Conservation (phyloP, 2,329 filamentous ascomycete genomes). For the Colletotrichum coccodes region DNA sequence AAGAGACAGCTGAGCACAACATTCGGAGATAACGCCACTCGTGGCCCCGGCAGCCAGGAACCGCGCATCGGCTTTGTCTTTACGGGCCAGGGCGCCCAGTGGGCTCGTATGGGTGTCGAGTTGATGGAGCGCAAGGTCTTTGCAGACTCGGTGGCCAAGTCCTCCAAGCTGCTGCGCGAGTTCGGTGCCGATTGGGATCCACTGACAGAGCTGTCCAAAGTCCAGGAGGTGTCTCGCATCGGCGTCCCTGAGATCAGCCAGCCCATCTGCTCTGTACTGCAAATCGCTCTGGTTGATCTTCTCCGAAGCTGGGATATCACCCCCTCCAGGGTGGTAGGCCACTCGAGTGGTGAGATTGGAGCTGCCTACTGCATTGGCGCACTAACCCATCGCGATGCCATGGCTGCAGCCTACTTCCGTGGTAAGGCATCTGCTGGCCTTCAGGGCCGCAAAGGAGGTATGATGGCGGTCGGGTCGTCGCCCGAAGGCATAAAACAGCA, state of each 20-base stretch:
- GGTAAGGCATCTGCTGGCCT: background rate
- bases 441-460: background rate
- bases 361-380: slow-evolving; percentile 44
- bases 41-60: too few species aligned
- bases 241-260: slow-evolving; percentile 38
- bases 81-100: slow-evolving; percentile 36
- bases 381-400: slow-evolving; percentile 1
- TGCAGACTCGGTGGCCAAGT: slow-evolving; percentile 31
- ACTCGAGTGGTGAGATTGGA: slow-evolving; percentile 51
- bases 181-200: background rate
- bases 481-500: background rate
- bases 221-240: background rate
- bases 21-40: too few species aligned
- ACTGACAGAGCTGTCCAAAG: background rate
- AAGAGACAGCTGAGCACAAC: too few species aligned
- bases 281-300: slow-evolving; percentile 51
- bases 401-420: background rate
- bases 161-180: too few species aligned
- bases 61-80: slow-evolving; percentile 32
- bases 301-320: slow-evolving; percentile 43
- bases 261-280: slow-evolving; percentile 46
- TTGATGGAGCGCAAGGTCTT: slow-evolving; percentile 10
- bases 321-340: slow-evolving; percentile 44
- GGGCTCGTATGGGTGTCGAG: slow-evolving; percentile 32
- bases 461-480: slow-evolving; percentile 18